Evolutionary conservation across 1,284 basidiomycete species (phyloP), one percentile per base, ranked within the genome.

Genomic region (Sutorius eximius): DNA sequence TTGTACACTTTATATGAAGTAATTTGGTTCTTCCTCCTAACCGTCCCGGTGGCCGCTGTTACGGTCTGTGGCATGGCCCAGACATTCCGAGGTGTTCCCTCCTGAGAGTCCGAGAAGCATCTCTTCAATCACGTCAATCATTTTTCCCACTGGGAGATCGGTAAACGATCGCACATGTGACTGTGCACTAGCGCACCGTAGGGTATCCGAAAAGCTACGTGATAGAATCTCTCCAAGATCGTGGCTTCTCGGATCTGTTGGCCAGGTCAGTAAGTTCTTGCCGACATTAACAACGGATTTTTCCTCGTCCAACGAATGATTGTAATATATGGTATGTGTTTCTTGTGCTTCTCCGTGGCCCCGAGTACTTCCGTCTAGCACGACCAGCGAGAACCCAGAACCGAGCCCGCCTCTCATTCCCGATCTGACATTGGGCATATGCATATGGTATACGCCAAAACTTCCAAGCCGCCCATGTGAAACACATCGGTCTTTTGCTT

Each of bases 381-480:
- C 83, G 16, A 72, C 75, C 11, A 87, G 88, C 61, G 80, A 86
- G 63, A 69, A 78, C 24, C 24, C 24, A 3, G 24, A 5, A 27
- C 24, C 6, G 24, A 27, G 24, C 1, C 24, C 24, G 24, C 24
- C 24, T 27, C 24, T 27, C 24, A 27, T 27, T 27, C 24, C 24
- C 24, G 24, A 27, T 27, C 24, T 5, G 3, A 27, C 24, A 24
- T 24, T 24, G 22, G 22, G 22, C 22, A 24, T 24, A 24, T 27
- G 24, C n/a, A n/a, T n/a, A n/a, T n/a, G n/a, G n/a, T n/a, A n/a
- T n/a, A n/a, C n/a, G n/a, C n/a, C 5, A 27, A 5, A 27, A 27
- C 24, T 27, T 6, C 5, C 5, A 6, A 27, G 24, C 24, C 24
- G 5, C 24, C 24, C 24, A 27, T 27, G 24, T 27, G 24, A 27